Evolutionary conservation across 805 yeast genomes (phyloP), one percentile per base, ranked within the genome.

Genomic region (Candida ortonii): DNA sequence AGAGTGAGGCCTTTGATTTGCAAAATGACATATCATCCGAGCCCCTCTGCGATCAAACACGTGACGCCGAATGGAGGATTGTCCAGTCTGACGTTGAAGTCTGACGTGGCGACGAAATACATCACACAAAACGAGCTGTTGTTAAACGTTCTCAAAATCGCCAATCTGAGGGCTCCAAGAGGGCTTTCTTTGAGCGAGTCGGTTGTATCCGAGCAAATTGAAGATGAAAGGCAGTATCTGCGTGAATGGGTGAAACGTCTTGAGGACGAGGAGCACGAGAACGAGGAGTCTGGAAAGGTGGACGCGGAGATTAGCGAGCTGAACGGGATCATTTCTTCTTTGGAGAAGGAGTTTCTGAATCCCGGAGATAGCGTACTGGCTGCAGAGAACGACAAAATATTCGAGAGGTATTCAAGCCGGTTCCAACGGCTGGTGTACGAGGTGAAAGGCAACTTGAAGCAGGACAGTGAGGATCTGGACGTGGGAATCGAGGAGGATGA

Each of bases 31-130:
- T 39, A 41, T 20, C 42, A 39, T 15, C 3, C 30, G 11, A 54
- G 49, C 23, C 50, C 55, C 16, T 38, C 55, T 7, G 37, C 57
- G n/a, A 46, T 55, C 15, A 46, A 49, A 30, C 45, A 53, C 14
- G 46, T 43, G 10, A 50, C 53, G 2, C 33, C 43, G 7, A 44
- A 42, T 5, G 57, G 43, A 14, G 57, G 50, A 0, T 28, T 57
- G 12, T 48, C 55, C 14, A 46, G 50, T 10, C 39, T 61, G 2
- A 57, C 67, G 3, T 33, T 62, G 24, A 51, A 62, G 32, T 54
- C 65, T 1, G 58, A 57, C 35, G 35, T 59, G 12, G 64, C 62
- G 1, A 50, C 67, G 9, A 54, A 59, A 28, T 62, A 52, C 33
- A 41, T 56, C 4, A 40, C 60, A 19, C 52, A 56, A 15, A 60